Evolutionary conservation across 2,329 filamentous ascomycete species (phyloP).

Genomic region (Neodidymelliopsis sp.): DNA sequence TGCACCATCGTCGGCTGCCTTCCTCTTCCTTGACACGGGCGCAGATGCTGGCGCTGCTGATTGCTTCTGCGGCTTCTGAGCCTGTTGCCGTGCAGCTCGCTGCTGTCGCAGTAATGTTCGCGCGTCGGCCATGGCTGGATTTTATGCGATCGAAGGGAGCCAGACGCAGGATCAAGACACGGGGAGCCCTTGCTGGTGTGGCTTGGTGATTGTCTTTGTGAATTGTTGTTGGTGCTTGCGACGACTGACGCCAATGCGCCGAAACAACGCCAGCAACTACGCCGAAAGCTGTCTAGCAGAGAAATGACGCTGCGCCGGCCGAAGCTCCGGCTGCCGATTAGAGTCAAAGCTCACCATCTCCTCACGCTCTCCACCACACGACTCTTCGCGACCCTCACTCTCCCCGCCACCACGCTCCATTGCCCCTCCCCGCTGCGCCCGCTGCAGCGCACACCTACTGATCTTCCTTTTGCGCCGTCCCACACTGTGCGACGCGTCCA

Average conservation of each 20-base stretch:
- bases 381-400: constrained; percentile 30
- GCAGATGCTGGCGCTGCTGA: constrained; percentile 40
- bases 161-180: not conserved
- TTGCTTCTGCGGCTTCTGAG: constrained; percentile 39
- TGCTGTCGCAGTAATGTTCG: constrained; percentile 50
- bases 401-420: constrained; percentile 23
- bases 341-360: constrained; percentile 36
- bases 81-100: constrained; percentile 47
- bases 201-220: not conserved
- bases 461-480: constrained; percentile 5
- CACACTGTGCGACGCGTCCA: constrained; percentile 16
- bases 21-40: constrained; percentile 46
- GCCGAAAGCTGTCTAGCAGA: constrained; percentile 8
- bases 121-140: constrained; percentile 49
- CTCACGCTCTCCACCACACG: constrained; percentile 43
- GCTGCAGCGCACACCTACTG: constrained; percentile 17
- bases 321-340: constrained; percentile 6
- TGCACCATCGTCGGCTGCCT: constrained; percentile 39
- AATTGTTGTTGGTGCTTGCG: constrained; percentile 1
- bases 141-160: too few species aligned
- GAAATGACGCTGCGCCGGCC: constrained; percentile 24
- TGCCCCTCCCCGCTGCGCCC: constrained; percentile 19
- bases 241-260: constrained; percentile 1
- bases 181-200: not conserved
- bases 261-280: constrained; percentile 1